phyloP scores from a whole-genome alignment of 2,329 filamentous ascomycete species.

The Aureobasidium sp. region DNA sequence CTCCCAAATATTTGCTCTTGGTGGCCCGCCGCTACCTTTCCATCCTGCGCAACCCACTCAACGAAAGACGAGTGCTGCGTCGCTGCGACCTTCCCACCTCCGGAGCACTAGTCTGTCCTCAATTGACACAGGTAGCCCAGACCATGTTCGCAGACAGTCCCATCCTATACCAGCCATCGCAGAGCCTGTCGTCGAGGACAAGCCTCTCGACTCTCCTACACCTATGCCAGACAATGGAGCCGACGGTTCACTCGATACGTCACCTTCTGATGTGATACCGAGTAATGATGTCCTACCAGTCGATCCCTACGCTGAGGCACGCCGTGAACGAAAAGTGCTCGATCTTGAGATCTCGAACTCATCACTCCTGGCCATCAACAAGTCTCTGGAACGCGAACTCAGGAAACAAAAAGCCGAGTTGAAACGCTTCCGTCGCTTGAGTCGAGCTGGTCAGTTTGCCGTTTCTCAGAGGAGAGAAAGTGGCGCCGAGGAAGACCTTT shows the following conservation, averaged over 20 bases:
- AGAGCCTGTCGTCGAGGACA: not conserved
- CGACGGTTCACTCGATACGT: not conserved
- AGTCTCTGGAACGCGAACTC: constrained; percentile 83
- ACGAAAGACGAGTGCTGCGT: not conserved
- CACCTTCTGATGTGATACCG: not conserved
- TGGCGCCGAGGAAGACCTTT: not conserved
- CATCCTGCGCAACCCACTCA: not conserved
- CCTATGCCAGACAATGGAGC: not conserved
- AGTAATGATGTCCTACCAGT: constrained; percentile 43
- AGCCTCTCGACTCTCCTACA: not conserved
- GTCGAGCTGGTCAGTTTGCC: constrained; percentile 69
- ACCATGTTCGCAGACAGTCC: not conserved
- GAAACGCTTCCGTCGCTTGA: constrained; percentile 77
- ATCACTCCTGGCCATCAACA: constrained; percentile 88
- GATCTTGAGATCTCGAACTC: constrained; percentile 96
- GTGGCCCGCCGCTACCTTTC: constrained; percentile 11
- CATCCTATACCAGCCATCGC: constrained; percentile 8
- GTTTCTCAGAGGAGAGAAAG: constrained; percentile 28
- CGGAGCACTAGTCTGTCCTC: constrained; percentile 12
- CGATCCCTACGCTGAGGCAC: constrained; percentile 78
- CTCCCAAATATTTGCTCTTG: constrained; percentile 39
- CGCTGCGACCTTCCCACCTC: not conserved
- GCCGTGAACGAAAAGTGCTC: constrained; percentile 87
- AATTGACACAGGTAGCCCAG: constrained; percentile 12
- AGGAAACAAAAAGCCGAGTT: constrained; percentile 86